These are phyloP conservation scores for Eimeria necatrix DNA, from an alignment of 169 alveolate genomes.

Conservation along the genomic window DNA sequence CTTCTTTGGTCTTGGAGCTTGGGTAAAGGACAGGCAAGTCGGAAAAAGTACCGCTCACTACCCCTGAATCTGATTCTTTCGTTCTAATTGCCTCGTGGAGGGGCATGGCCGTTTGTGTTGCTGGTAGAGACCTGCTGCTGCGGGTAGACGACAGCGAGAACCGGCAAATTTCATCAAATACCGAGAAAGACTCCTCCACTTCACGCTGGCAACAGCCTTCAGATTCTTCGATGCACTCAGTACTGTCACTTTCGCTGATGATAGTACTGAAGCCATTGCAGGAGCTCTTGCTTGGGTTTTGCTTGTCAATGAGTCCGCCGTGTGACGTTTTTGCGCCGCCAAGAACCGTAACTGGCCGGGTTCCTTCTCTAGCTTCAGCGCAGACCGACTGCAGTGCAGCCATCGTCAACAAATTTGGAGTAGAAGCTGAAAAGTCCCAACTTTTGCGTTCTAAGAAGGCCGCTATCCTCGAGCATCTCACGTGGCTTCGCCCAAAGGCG, in stretches of 20 bases:
- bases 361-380: neutral
- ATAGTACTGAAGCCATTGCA: neutral
- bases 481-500: neutral
- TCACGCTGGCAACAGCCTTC: slow-evolving; percentile 15
- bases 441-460: neutral
- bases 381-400: neutral
- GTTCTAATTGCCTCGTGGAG: neutral
- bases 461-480: neutral
- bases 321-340: neutral
- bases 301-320: neutral
- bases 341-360: neutral
- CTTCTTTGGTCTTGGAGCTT: slow-evolving; percentile 19
- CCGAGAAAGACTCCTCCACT: slow-evolving; percentile 44
- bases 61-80: neutral
- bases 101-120: neutral
- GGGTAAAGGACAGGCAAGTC: neutral
- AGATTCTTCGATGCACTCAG: neutral
- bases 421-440: neutral
- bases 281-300: neutral
- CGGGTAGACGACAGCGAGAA: neutral
- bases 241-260: neutral
- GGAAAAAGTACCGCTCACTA: neutral
- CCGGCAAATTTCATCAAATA: slow-evolving; percentile 39
- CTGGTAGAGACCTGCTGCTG: neutral
- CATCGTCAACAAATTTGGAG: neutral